These are phyloP conservation scores for Psilocybe subaeruginosa DNA, from an alignment of 768 basidiomycete species.

Conservation along the genomic window DNA sequence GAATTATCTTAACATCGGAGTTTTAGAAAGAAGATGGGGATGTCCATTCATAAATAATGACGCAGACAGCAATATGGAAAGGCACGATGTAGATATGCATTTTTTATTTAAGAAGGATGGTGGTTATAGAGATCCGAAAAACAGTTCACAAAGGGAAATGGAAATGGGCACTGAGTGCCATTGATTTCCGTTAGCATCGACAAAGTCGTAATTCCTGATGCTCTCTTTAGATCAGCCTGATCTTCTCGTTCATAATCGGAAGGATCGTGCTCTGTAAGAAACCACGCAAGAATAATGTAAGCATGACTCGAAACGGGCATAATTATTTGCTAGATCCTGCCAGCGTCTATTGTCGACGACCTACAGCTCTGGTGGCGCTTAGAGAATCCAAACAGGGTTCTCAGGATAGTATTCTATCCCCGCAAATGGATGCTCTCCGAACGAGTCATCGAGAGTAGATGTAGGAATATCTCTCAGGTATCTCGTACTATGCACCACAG, in stretches of 20 bases:
- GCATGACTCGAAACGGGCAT: constrained; percentile 5
- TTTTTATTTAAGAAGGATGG: not conserved
- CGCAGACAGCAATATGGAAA: not conserved
- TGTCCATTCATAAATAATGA: not conserved
- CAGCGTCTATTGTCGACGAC: constrained; percentile 14
- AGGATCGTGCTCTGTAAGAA: constrained; percentile 27
- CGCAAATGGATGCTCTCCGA: constrained; percentile 22
- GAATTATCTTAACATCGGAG: not conserved
- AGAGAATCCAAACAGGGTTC: constrained; percentile 40
- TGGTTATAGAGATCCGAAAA: not conserved
- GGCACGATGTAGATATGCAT: not conserved
- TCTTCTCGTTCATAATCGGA: constrained; percentile 28
- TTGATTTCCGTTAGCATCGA: not conserved
- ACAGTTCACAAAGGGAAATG: not conserved
- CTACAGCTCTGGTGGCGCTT: not conserved
- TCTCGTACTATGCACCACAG: constrained; percentile 29
- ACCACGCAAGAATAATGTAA: constrained; percentile 14
- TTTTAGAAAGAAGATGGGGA: not conserved
- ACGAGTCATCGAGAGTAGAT: constrained; percentile 11
- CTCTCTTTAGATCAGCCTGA: constrained; percentile 26
- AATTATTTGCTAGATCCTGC: constrained; percentile 5
- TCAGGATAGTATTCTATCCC: constrained; percentile 32
- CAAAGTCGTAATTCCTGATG: not conserved
- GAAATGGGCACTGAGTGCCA: not conserved
- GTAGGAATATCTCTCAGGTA: constrained; percentile 9